Base-by-base conservation (phyloP, 2,329 filamentous ascomycete species). In the Thermoascus crustaceus region DNA sequence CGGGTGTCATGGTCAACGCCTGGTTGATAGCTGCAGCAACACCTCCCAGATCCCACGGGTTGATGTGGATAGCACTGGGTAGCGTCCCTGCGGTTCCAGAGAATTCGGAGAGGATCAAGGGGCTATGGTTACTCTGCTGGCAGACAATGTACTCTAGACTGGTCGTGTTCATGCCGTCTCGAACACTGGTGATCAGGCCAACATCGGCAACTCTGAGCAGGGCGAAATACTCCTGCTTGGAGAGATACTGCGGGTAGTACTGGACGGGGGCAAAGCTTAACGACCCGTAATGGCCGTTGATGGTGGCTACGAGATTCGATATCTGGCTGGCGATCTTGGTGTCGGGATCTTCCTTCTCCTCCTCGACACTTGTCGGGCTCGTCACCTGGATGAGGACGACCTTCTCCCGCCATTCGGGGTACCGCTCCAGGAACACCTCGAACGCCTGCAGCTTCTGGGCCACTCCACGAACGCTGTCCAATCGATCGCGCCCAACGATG, bases 131-230 rank as follows among this genome's bases (percentile, higher is more conserved):
- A 44, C 91, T 82, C 52, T 85, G 83, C 62, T 96, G 89, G 59
- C 86, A 94, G 39, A 94, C 75, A 38, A 96, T 80, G 57, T 95
- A 96, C 62, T 96, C 91, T 48, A 96, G 69, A 57, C 86, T 93
- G 13, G 88, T 94, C 0, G 89, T 95, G 67, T 95, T 96, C 88
- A 96, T 95, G 39, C 89, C 89, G 58, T 96, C 91, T 41, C 89
- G 79, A 14, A 96, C 88, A 48, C 86, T 94, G 5, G 91, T 95
- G 60, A 96, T 95, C 33, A 96, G 71, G 3, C 87, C 89, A 46
- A 95, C 85, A 57, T 96, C 87, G 21, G 84, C 88, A 2, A 86
- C 78, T 16, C 89, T 80, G 34, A 96, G 73, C n/a, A 96, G 75
- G 3, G 89, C 88, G 60, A 94, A 93, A 61, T 96, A 96, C 63